These are phyloP conservation scores for Aurifilum marmelostoma DNA, from an alignment of 2,329 filamentous ascomycete genomes.

Conservation along the genomic window DNA sequence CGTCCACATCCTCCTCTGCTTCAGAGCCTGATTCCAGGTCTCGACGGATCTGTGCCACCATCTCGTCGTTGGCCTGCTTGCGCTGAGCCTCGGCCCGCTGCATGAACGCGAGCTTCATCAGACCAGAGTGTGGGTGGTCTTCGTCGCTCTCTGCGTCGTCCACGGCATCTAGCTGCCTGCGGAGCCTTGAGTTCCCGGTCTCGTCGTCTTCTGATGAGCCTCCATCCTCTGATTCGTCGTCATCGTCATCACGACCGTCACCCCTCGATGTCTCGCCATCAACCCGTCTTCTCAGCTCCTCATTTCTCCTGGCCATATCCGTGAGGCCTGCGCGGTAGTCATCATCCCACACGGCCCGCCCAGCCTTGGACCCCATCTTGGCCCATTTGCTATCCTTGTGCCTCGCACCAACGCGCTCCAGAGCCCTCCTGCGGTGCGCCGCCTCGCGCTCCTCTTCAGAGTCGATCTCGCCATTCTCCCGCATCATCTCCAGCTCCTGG, in stretches of 20 bases:
- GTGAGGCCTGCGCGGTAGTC: constrained; percentile 76
- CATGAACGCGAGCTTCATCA: constrained; percentile 94
- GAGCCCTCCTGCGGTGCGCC: constrained; percentile 73
- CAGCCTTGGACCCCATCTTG: constrained; percentile 77
- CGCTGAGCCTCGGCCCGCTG: constrained; percentile 79
- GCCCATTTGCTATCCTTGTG: constrained; percentile 93
- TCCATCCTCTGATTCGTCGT: constrained; percentile 52
- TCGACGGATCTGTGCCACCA: constrained; percentile 68
- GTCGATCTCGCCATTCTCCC: constrained; percentile 59
- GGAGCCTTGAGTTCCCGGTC: constrained; percentile 51
- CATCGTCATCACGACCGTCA: constrained; percentile 35
- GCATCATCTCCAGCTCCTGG: constrained; percentile 55
- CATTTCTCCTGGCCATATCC: constrained; percentile 80
- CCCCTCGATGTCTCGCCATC: constrained; percentile 62
- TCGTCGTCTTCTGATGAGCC: constrained; percentile 65
- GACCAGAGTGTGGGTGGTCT: constrained; percentile 63
- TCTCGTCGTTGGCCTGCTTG: constrained; percentile 79
- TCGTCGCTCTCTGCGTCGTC: constrained; percentile 47
- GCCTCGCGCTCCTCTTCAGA: constrained; percentile 68
- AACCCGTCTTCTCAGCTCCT: constrained; percentile 79
- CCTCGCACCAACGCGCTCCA: constrained; percentile 82
- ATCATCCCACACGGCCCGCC: constrained; percentile 85
- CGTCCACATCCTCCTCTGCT: constrained; percentile 51
- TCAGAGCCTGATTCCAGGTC: constrained; percentile 70
- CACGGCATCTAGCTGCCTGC: constrained; percentile 52